Evolutionary conservation across 192 early-diverging fungal species (phyloP).

Genomic region (Podila clonocystis): DNA sequence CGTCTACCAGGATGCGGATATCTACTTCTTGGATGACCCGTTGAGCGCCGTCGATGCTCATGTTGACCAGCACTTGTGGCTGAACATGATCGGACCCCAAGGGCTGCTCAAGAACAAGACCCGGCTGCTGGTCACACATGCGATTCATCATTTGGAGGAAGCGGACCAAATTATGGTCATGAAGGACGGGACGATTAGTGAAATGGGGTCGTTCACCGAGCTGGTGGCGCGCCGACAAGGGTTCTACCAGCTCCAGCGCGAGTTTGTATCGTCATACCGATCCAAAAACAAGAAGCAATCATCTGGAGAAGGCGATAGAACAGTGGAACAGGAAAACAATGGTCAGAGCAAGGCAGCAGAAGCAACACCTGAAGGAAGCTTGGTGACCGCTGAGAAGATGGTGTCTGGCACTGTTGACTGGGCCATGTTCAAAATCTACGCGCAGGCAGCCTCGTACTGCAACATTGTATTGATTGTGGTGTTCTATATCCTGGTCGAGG

Average conservation of each 20-base stretch:
- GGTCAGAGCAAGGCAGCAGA: conserved; percentile 7
- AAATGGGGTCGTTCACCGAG: conserved; percentile 68
- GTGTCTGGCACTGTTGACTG: conserved; percentile 81
- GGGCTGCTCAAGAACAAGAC: conserved; percentile 81
- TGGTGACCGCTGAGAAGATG: conserved; percentile 83
- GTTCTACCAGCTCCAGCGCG: conserved; percentile 72
- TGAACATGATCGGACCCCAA: conserved; percentile 72
- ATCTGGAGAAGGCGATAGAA: background rate
- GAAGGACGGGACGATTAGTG: conserved; percentile 72
- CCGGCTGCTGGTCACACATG: conserved; percentile 82
- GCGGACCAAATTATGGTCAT: conserved; percentile 77
- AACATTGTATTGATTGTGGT: conserved; percentile 50
- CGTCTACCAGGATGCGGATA: conserved; percentile 73
- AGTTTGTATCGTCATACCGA: conserved; percentile 60
- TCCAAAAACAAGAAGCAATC: conserved; percentile 7
- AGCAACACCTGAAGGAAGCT: conserved; percentile 11
- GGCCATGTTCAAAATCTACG: conserved; percentile 80
- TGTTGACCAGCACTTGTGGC: conserved; percentile 48
- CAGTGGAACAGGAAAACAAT: background rate
- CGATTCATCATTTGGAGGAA: conserved; percentile 75
- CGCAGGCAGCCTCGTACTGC: conserved; percentile 56
- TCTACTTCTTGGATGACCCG: conserved; percentile 85
- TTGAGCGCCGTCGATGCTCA: conserved; percentile 89
- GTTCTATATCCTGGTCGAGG: conserved; percentile 23
- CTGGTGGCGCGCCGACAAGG: conserved; percentile 66